Conservation (phyloP, 2,329 filamentous ascomycete species). For the Stagonosporopsis chrysanthemi region DNA sequence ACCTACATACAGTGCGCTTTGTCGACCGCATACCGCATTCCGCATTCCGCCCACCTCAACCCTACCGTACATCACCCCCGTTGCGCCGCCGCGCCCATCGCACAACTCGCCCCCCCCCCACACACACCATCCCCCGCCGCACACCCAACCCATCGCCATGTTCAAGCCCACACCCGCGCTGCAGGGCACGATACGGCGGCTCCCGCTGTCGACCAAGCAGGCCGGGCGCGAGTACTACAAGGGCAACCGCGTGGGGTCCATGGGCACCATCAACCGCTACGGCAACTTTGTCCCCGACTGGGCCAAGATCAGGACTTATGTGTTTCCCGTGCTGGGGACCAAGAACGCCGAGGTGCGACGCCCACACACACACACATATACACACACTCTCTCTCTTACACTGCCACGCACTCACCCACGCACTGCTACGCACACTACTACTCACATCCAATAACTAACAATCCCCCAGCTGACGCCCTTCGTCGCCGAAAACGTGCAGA, state of each 20-base stretch:
- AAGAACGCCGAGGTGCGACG: slow-evolving; percentile 52
- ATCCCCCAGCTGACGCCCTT: slow-evolving; percentile 70
- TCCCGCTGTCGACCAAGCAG: slow-evolving; percentile 89
- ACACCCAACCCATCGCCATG: slow-evolving; percentile 56
- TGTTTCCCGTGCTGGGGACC: slow-evolving; percentile 73
- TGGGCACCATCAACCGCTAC: slow-evolving; percentile 83
- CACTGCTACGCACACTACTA: background rate
- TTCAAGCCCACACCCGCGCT: slow-evolving; percentile 71
- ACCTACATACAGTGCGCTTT: too few relatives aligned
- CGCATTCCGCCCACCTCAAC: too few relatives aligned
- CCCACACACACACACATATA: background rate
- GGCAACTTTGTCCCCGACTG: slow-evolving; percentile 87
- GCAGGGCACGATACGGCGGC: slow-evolving; percentile 73
- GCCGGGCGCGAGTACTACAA: slow-evolving; percentile 97
- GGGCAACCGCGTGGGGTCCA: slow-evolving; percentile 86
- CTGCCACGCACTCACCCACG: background rate
- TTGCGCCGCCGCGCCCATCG: background rate
- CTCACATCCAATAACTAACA: slow-evolving; percentile 54
- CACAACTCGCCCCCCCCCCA: too few relatives aligned
- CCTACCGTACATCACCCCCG: too few relatives aligned
- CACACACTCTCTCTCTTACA: background rate
- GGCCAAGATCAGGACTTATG: slow-evolving; percentile 88
- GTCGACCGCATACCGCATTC: background rate
- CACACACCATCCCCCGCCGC: background rate
- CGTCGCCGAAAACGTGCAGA: slow-evolving; percentile 68